Conservation (phyloP, 345 rosid species). For the Limnanthes douglasii region DNA sequence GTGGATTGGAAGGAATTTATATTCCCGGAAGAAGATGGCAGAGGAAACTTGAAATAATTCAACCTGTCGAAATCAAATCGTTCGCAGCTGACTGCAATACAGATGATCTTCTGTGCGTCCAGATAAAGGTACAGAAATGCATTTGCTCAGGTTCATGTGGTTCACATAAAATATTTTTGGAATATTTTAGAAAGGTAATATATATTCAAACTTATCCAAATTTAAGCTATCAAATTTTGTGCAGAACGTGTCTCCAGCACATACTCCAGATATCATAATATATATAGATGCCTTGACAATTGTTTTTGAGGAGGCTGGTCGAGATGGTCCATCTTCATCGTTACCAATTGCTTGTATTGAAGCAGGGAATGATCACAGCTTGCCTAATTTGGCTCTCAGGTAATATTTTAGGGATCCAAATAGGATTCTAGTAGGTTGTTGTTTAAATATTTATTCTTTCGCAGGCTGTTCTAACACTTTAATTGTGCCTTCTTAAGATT, state of each 20-base stretch:
- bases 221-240: slow-evolving; percentile 8
- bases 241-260: slow-evolving; percentile 83
- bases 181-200: too few species aligned
- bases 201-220: slow-evolving; percentile 1
- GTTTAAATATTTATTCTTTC: too few species aligned
- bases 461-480: too few species aligned
- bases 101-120: slow-evolving; percentile 89
- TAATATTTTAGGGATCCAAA: too few species aligned
- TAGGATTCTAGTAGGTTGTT: too few species aligned
- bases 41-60: slow-evolving; percentile 83
- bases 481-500: too few species aligned
- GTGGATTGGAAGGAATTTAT: slow-evolving; percentile 91
- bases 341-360: slow-evolving; percentile 90
- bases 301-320: slow-evolving; percentile 75
- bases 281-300: slow-evolving; percentile 81
- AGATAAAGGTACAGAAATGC: slow-evolving; percentile 53
- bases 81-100: slow-evolving; percentile 84
- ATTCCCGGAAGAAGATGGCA: slow-evolving; percentile 93
- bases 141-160: neutral
- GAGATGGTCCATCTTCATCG: slow-evolving; percentile 53
- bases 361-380: slow-evolving; percentile 64
- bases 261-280: slow-evolving; percentile 56
- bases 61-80: slow-evolving; percentile 74
- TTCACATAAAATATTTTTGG: neutral
- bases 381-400: slow-evolving; percentile 96